Conservation (phyloP, 2,329 filamentous ascomycete species). For the Fusarium sp. region DNA sequence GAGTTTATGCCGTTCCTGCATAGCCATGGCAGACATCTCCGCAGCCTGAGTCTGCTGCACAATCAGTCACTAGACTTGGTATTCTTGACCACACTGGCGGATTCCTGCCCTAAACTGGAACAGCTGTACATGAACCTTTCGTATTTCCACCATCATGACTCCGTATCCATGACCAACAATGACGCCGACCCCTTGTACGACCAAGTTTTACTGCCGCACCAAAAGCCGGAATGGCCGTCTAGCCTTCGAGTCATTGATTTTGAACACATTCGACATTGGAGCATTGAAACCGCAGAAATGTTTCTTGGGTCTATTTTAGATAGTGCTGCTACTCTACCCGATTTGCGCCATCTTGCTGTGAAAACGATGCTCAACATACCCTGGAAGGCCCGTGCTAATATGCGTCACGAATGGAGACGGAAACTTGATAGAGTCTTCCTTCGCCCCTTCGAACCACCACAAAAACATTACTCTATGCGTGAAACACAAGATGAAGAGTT, state of each 20-base stretch:
- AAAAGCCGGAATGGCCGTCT: constrained; percentile 82
- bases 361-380: constrained; percentile 82
- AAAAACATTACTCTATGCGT: constrained; percentile 38
- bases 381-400: constrained; percentile 84
- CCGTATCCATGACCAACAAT: constrained; percentile 59
- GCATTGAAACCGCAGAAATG: constrained; percentile 73
- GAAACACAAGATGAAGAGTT: constrained; percentile 17
- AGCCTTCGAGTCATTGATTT: constrained; percentile 78
- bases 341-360: constrained; percentile 76
- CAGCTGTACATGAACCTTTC: constrained; percentile 80
- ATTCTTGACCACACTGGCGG: constrained; percentile 75
- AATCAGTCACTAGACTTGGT: constrained; percentile 81
- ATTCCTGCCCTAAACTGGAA: constrained; percentile 76
- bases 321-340: constrained; percentile 71
- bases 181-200: constrained; percentile 83
- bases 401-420: constrained; percentile 82
- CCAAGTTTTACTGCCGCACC: constrained; percentile 68
- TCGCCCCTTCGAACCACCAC: constrained; percentile 58
- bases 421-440: constrained; percentile 75
- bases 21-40: constrained; percentile 74
- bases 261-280: constrained; percentile 81
- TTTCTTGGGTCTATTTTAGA: constrained; percentile 85
- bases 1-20: constrained; percentile 73
- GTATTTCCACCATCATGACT: constrained; percentile 77
- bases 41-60: constrained; percentile 76